These are phyloP conservation scores for Pseudofabraea citricarpa DNA, from an alignment of 2,329 filamentous ascomycete genomes.

Conservation along the genomic window DNA sequence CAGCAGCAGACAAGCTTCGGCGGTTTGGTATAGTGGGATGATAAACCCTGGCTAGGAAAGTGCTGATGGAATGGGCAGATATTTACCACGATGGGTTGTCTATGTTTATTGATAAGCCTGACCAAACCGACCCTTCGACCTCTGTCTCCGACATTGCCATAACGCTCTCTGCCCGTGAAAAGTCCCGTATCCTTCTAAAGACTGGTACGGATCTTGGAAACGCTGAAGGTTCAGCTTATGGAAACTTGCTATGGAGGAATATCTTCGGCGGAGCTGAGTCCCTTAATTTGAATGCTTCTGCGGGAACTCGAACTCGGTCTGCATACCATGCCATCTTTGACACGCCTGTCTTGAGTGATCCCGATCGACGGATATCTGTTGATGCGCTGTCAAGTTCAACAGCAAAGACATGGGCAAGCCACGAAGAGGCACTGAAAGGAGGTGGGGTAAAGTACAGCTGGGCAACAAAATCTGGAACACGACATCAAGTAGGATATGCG, in stretches of 20 bases:
- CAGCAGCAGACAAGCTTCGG: slow-evolving; percentile 68
- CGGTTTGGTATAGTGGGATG: too few species aligned
- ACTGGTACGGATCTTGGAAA: slow-evolving; percentile 94
- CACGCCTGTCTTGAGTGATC: slow-evolving; percentile 78
- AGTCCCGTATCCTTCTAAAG: slow-evolving; percentile 80
- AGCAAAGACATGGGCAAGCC: slow-evolving; percentile 87
- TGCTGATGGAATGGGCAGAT: too few species aligned
- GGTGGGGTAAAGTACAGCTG: slow-evolving; percentile 72
- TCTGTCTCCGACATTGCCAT: slow-evolving; percentile 77
- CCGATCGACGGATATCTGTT: slow-evolving; percentile 71
- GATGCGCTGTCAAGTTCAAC: slow-evolving; percentile 81
- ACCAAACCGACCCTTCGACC: slow-evolving; percentile 61
- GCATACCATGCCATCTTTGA: slow-evolving; percentile 86
- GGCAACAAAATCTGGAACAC: slow-evolving; percentile 58
- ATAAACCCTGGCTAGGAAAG: too few species aligned
- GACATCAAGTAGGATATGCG: slow-evolving; percentile 76
- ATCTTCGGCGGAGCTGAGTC: slow-evolving; percentile 92
- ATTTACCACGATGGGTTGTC: slow-evolving; percentile 83
- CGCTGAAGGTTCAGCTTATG: slow-evolving; percentile 88
- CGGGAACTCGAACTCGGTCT: slow-evolving; percentile 85
- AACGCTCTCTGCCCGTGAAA: slow-evolving; percentile 72
- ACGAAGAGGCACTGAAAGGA: slow-evolving; percentile 83
- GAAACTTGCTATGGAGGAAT: slow-evolving; percentile 82
- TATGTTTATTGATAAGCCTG: slow-evolving; percentile 75
- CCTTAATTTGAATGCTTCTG: slow-evolving; percentile 78